These are phyloP conservation scores for Verticillium longisporum DNA, from an alignment of 2,329 filamentous ascomycete genomes.

Conservation along the genomic window DNA sequence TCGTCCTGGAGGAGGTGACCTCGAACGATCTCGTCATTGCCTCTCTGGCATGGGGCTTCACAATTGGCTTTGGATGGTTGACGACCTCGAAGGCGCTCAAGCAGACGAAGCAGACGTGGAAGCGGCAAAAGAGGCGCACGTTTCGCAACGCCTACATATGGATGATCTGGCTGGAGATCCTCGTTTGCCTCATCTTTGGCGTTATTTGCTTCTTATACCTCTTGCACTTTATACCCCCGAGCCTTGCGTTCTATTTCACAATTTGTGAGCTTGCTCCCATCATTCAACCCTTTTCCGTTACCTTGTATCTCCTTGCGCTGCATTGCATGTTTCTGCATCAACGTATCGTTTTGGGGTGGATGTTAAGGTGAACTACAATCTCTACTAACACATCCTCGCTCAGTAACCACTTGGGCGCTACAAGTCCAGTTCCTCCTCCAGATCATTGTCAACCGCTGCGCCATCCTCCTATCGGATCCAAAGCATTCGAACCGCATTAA, in stretches of 20 bases:
- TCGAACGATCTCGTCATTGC: constrained; percentile 18
- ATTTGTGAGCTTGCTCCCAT: constrained; percentile 4
- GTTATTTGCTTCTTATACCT: constrained; percentile 22
- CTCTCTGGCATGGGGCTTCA: constrained; percentile 28
- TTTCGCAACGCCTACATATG: constrained; percentile 33
- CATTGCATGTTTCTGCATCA: not conserved
- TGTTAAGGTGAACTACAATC: not conserved
- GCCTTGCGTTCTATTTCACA: constrained; percentile 10
- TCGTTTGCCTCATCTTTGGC: constrained; percentile 33
- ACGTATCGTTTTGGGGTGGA: too few species aligned
- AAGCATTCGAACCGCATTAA: constrained; percentile 29
- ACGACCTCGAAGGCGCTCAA: constrained; percentile 27
- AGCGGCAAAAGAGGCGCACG: constrained; percentile 21
- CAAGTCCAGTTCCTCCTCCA: too few species aligned
- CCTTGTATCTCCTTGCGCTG: too few species aligned
- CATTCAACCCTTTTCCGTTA: not conserved
- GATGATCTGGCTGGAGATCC: constrained; percentile 40
- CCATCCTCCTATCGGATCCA: constrained; percentile 34
- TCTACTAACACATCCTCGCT: not conserved
- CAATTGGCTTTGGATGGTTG: constrained; percentile 31
- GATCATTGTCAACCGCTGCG: constrained; percentile 47
- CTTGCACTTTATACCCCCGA: constrained; percentile 8
- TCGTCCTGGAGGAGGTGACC: constrained; percentile 13
- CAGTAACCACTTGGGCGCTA: constrained; percentile 29
- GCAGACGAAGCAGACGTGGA: constrained; percentile 25